Base-by-base conservation (phyloP, 2,329 filamentous ascomycete species). In the Sarocladium oryzae region DNA sequence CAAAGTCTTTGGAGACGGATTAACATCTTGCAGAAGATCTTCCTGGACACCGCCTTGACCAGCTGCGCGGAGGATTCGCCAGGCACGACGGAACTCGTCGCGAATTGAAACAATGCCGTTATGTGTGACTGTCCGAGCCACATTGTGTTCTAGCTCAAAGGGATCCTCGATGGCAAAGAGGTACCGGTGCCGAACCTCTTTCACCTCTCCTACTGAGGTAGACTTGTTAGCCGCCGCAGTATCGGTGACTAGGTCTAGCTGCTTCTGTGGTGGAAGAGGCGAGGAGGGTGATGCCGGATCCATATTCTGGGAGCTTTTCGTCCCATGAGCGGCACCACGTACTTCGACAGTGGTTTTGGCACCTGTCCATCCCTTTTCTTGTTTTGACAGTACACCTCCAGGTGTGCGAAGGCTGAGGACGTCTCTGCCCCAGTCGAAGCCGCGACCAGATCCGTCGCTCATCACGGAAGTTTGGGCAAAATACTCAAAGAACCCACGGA, bases 151-250 rank as follows among this genome's bases (percentile, higher is more conserved):
- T 2, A 84, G 69, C 69, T 96, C 89, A 61, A 96, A 96, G 0
- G 91, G 91, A 64, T 96, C 91, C 63, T 96, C 91, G 54, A 96
- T 91, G 28, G 89, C 88, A 57, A 96, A 87, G 4, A 96, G 77
- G 64, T 89, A 95, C 11, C 89, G 82, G 61, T 90, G 82, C 2
- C 87, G 81, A 13, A 92, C 77, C 61, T 90, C 87, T 58, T 86
- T 88, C 49, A 78, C 61, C 28, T 77, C 73, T 4, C 61, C 61
- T 10, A 63, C 56, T 16, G 49, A 6, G 20, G 26, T 8, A 6
- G 28, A 10, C 21, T 49, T 49, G 15, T 13, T 33, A 15, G 37
- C 33, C 6, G 40, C 13, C 2, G 58, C 52, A 7, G 33, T 56
- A 58, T 65, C 30, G 30, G 33, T 4, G 23, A 55, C 52, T 6